phyloP scores from a whole-genome alignment of 2,329 filamentous ascomycete species.

The Alternaria solani region DNA sequence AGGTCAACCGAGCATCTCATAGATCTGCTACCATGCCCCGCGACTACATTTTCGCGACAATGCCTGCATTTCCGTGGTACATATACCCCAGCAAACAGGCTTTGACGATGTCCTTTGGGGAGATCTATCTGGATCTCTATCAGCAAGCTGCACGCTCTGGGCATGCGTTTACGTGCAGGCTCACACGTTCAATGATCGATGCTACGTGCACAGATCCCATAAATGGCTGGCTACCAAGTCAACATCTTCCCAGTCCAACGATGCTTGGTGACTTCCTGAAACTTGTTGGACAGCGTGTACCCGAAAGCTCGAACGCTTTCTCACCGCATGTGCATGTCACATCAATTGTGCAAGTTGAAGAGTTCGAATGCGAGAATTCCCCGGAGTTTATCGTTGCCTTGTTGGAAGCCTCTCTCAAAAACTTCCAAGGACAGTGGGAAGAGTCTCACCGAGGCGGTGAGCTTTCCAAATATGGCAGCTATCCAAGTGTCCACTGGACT shows the following conservation, averaged over 20 bases:
- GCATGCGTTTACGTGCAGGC: not conserved
- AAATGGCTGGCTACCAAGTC: not conserved
- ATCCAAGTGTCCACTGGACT: not conserved
- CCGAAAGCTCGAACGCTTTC: not conserved
- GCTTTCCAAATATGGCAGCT: not conserved
- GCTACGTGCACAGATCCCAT: not conserved
- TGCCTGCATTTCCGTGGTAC: not conserved
- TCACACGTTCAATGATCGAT: not conserved
- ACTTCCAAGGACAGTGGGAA: rapidly evolving
- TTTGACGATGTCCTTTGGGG: not conserved
- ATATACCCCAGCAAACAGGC: not conserved
- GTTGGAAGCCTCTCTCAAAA: not conserved
- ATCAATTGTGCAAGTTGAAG: too few relatives aligned
- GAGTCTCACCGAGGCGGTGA: not conserved
- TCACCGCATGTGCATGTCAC: not conserved
- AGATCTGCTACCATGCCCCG: not conserved
- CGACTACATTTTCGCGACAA: not conserved
- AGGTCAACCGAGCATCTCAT: not conserved
- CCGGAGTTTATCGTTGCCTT: too few relatives aligned
- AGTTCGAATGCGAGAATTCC: too few relatives aligned
- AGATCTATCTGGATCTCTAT: not conserved
- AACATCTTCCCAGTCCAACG: not conserved
- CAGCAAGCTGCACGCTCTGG: not conserved
- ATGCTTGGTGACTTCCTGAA: not conserved
- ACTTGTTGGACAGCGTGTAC: not conserved